phyloP scores from a whole-genome alignment of 495 filamentous ascomycete genomes.

The Apiosordaria backusii region DNA sequence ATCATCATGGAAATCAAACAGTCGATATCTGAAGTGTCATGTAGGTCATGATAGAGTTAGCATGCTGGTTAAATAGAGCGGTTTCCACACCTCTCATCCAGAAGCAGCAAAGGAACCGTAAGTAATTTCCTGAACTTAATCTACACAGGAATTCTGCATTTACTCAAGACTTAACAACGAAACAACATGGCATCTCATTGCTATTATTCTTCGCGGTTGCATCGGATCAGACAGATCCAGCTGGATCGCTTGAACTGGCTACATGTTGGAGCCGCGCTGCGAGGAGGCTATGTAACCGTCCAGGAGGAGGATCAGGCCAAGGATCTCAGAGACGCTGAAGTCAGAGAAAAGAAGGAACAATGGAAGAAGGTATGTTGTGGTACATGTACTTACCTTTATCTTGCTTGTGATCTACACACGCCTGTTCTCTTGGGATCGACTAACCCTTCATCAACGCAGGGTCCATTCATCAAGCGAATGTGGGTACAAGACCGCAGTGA shows the following conservation, averaged over 20 bases:
- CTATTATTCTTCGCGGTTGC: background rate
- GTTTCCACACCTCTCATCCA: too few species aligned
- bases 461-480: background rate
- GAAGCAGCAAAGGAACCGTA: too few species aligned
- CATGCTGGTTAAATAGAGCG: too few species aligned
- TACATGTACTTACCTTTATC: too few species aligned
- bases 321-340: background rate
- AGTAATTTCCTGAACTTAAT: too few species aligned
- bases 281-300: background rate
- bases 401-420: too few species aligned
- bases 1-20: too few species aligned
- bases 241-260: background rate
- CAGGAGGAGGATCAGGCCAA: background rate
- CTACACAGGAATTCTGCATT: too few species aligned
- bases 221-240: background rate
- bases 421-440: too few species aligned
- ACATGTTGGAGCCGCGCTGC: background rate
- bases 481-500: background rate
- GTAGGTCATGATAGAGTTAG: too few species aligned
- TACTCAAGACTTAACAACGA: background rate
- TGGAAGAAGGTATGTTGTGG: constrained; percentile 1
- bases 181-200: background rate
- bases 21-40: too few species aligned
- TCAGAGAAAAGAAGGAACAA: background rate
- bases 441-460: background rate